These are phyloP conservation scores for Calonectria crousiana DNA, from an alignment of 2,329 filamentous ascomycete genomes.

Conservation along the genomic window DNA sequence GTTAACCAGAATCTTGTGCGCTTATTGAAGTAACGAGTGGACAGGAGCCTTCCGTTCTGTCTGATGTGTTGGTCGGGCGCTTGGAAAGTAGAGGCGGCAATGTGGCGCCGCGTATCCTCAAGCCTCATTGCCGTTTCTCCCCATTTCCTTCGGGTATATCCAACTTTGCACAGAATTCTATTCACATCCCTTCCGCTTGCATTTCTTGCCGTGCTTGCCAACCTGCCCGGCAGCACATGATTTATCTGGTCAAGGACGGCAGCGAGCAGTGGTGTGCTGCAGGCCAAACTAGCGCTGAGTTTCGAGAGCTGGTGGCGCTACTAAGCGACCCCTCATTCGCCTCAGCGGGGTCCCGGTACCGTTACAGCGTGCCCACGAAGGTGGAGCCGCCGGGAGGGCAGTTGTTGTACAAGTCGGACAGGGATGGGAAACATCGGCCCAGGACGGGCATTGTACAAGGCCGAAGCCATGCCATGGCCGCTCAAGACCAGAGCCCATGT, in stretches of 20 bases:
- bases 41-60: neutral
- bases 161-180: neutral
- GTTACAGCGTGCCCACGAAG: neutral
- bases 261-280: neutral
- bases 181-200: neutral
- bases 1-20: neutral
- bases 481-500: neutral
- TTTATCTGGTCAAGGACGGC: neutral
- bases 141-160: neutral
- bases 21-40: neutral
- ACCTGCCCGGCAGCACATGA: neutral
- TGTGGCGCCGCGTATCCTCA: neutral
- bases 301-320: neutral
- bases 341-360: neutral
- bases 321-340: neutral
- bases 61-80: neutral
- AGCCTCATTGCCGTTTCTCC: neutral
- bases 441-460: neutral
- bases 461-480: no score
- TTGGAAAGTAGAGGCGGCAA: neutral
- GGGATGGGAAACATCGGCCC: neutral
- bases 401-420: neutral
- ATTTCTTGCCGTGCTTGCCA: neutral
- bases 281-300: neutral
- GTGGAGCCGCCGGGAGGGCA: neutral